Evolutionary conservation across 176 grass and related monocot genomes (phyloP).

Genomic region (Secale cereale): DNA sequence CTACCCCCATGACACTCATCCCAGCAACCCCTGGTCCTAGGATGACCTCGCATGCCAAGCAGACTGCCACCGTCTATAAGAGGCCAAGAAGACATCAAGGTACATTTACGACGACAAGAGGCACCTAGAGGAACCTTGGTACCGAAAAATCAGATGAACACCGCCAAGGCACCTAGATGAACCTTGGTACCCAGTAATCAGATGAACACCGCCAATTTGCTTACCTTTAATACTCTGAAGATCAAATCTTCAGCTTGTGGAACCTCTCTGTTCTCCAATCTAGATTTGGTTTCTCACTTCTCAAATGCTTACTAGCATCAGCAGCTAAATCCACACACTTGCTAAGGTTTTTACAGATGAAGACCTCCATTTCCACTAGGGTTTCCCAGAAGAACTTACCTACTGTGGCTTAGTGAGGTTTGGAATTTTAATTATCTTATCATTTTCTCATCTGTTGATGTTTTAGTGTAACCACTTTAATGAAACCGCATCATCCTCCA

Average conservation of each 20-base stretch:
- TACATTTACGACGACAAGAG: too few relatives aligned
- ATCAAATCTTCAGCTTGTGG: not conserved
- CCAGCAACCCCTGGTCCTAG: too few relatives aligned
- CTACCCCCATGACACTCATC: too few relatives aligned
- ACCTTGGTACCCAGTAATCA: too few relatives aligned
- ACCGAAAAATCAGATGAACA: too few relatives aligned
- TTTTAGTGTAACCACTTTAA: slow-evolving; percentile 12
- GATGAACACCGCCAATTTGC: too few relatives aligned
- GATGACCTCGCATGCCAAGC: too few relatives aligned
- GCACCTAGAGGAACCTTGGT: too few relatives aligned
- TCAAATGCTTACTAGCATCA: not conserved
- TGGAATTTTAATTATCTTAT: not conserved
- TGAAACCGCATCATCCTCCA: slow-evolving; percentile 16
- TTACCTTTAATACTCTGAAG: not conserved
- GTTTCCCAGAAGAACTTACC: slow-evolving; percentile 4
- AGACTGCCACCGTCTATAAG: too few relatives aligned
- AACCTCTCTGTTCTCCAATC: not conserved
- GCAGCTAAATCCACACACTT: slow-evolving; percentile 9
- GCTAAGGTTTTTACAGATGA: not conserved
- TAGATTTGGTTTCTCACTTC: not conserved
- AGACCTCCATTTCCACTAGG: not conserved
- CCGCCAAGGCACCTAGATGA: too few relatives aligned
- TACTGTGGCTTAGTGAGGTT: not conserved
- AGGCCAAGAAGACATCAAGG: too few relatives aligned
- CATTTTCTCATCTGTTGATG: not conserved